Evolutionary conservation across 495 filamentous ascomycete genomes (phyloP), one percentile per base, ranked within the genome.

Genomic region (Talaromyces ruber): DNA sequence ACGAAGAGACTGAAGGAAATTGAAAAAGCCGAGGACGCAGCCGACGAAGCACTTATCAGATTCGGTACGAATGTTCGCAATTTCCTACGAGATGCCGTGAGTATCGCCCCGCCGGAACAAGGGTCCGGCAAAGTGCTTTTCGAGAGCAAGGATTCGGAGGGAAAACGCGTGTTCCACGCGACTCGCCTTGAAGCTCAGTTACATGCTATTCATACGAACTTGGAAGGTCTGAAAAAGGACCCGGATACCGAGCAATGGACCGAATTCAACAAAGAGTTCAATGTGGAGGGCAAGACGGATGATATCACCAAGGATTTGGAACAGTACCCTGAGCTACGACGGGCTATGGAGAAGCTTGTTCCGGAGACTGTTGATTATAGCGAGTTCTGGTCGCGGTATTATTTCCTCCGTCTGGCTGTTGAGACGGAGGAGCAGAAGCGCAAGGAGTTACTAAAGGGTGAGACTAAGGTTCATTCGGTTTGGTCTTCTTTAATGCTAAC

Each of bases 101-200:
- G 85, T 58, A 90, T 98, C 64, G 86, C 90, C 26, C 88, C 93
- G 0, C 91, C 86, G 1, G 65, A 68, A 37, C 65, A 70, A 63
- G 55, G 75, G 34, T 70, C 75, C 0, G 70, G 70, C 55, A 76
- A 84, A 66, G 82, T 95, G 34, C 77, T 95, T 2, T 97, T 96
- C 65, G 93, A 97, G 79, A 94, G 90, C 71, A 93, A 92, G 74
- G 92, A 95, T 75, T 83, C 88, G 11, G 88, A 91, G 18, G 92
- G 93, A 34, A 95, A 91, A 78, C 77, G 92, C 51, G 91, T 96
- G 16, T 92, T 96, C 61, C 93, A 97, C 73, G 89, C 89, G 4
- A 97, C 92, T 55, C 85, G 94, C 53, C 92, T 97, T 70, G 94
- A 99, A 65, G 94, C 94, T 3, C 94, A 97, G 70, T 79, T 99